A percentile compares a stretch with the other conserved stretches of the same genome.
These are phyloP conservation scores for Phytophthora syringae DNA, from an alignment of 352 stramenopile species.

Conservation along the genomic window DNA sequence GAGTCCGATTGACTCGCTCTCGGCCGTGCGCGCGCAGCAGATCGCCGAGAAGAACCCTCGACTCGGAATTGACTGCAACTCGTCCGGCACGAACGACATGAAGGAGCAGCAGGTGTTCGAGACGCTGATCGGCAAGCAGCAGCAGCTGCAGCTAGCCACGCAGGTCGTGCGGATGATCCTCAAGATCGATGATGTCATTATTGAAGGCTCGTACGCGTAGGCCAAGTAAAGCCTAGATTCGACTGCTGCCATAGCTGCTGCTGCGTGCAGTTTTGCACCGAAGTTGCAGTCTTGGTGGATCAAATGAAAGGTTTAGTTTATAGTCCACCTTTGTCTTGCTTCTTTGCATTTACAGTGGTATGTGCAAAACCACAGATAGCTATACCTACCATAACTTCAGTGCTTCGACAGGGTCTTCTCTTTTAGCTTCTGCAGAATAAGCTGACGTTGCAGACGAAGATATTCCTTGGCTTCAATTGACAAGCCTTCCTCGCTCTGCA, in stretches of 20 bases:
- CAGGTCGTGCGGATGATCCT: constrained; percentile 99
- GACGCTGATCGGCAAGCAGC: constrained; percentile 99
- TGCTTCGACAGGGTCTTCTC: not conserved
- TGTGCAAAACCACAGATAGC: too few relatives aligned
- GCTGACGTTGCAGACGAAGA: constrained; percentile 12
- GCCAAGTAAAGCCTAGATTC: constrained; percentile 26
- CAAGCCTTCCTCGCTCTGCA: constrained; percentile 18
- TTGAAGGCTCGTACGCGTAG: constrained; percentile 92
- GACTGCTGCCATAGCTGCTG: constrained; percentile 12
- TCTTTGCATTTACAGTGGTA: not conserved
- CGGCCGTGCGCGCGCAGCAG: constrained; percentile 95
- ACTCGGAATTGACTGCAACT: constrained; percentile 97
- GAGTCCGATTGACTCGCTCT: constrained; percentile 98
- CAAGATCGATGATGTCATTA: constrained; percentile 99
- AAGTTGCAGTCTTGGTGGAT: constrained; percentile 11
- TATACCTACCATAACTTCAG: not conserved
- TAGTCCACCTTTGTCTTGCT: constrained; percentile 17
- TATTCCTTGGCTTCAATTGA: constrained; percentile 19
- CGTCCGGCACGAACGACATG: constrained; percentile 95
- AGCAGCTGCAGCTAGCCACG: constrained; percentile 98
- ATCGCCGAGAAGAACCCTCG: constrained; percentile 95
- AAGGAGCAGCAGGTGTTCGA: constrained; percentile 99
- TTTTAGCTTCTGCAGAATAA: constrained; percentile 14
- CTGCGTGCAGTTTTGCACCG: constrained; percentile 4
- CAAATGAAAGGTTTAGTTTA: constrained; percentile 43